Evolutionary conservation across 352 stramenopile species (phyloP).

Genomic region (Pythium aristosporum): DNA sequence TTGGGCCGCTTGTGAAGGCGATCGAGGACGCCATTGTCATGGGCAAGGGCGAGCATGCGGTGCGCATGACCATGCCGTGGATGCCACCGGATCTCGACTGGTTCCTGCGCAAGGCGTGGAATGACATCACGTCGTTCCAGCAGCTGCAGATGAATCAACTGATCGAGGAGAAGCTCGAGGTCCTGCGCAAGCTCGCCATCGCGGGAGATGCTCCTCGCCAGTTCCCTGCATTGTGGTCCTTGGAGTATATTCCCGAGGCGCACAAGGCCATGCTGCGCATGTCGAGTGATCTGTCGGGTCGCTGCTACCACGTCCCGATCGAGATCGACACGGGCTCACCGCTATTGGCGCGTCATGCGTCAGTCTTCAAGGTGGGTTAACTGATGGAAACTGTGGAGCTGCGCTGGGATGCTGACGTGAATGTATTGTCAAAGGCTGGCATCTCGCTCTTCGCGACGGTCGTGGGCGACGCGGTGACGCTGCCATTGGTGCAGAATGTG

Average conservation of each 20-base stretch:
- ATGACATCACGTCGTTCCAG: constrained; percentile 6
- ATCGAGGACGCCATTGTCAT: background rate
- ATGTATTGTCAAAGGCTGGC: background rate
- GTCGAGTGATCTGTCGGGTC: constrained; percentile 25
- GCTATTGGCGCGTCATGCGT: constrained; percentile 22
- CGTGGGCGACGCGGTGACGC: background rate
- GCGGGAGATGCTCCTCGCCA: constrained; percentile 3
- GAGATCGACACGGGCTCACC: constrained; percentile 17
- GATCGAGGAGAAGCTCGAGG: constrained; percentile 19
- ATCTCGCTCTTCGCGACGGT: constrained; percentile 11
- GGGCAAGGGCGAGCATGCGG: background rate
- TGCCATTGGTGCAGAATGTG: constrained; percentile 11
- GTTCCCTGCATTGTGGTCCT: constrained; percentile 24
- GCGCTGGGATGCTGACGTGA: background rate
- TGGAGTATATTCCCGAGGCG: constrained; percentile 5
- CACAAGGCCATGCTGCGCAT: constrained; percentile 14
- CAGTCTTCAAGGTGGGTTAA: background rate
- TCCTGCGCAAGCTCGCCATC: constrained; percentile 19
- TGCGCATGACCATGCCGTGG: constrained; percentile 10
- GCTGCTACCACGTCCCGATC: constrained; percentile 29
- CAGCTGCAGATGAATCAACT: constrained; percentile 15
- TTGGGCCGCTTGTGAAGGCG: background rate
- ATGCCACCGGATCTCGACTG: constrained; percentile 17
- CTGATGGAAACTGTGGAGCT: background rate
- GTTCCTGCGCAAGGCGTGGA: constrained; percentile 20